Conservation (phyloP, 2,329 filamentous ascomycete genomes). For the Aureobasidium melanogenum region DNA sequence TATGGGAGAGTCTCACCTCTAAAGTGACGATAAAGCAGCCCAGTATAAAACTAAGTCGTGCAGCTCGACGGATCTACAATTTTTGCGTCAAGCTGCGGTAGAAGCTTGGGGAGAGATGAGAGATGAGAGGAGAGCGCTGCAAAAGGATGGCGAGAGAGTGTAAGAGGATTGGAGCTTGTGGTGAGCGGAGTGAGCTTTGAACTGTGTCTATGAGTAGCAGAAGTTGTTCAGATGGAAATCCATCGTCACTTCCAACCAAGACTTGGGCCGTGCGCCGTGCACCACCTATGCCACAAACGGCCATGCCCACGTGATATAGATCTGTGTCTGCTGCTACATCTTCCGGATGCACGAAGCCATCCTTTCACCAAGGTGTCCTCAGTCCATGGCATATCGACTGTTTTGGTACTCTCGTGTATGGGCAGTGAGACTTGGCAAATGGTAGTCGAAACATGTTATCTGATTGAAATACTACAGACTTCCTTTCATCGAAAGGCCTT, state of each 20-base stretch:
- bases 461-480: background rate
- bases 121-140: background rate
- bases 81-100: slow-evolving; percentile 6
- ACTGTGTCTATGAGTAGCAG: background rate
- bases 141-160: background rate
- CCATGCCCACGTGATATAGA: background rate
- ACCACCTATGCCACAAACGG: background rate
- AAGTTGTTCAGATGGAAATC: background rate
- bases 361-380: too few relatives aligned
- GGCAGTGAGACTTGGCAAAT: background rate
- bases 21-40: slow-evolving; percentile 4
- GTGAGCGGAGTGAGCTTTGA: background rate
- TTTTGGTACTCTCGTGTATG: background rate
- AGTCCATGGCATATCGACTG: background rate
- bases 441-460: background rate
- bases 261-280: background rate
- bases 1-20: background rate
- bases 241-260: background rate
- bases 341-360: background rate
- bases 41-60: slow-evolving; percentile 10
- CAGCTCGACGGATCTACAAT: slow-evolving; percentile 6
- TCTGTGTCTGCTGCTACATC: background rate
- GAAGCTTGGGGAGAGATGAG: background rate
- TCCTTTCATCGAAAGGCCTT: background rate
- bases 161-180: background rate